Base-by-base conservation (phyloP, 2,329 filamentous ascomycete species). In the Nemania sp. region DNA sequence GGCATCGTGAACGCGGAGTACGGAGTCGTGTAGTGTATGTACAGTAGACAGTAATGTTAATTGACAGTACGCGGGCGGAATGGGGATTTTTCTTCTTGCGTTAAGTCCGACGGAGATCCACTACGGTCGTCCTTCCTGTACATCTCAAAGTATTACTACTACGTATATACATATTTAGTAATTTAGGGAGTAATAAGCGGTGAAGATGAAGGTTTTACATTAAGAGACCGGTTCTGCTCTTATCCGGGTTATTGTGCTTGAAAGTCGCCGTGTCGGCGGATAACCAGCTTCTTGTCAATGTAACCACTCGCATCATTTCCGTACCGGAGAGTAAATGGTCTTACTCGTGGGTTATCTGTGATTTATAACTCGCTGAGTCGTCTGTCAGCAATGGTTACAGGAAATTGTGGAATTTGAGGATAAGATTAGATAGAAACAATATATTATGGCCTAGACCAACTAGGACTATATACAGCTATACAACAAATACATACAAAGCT, bases 1-100 rank as follows among this genome's bases (percentile, higher is more conserved):
- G 62, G 62, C 57, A 68, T 68, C 66, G 66, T 68, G 66, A 68
- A 60, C 62, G 47, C 41, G 66, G 62, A 66, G 35, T 20, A 47
- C 32, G 47, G 66, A 56, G 66, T 49, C 61, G 49, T 61, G 24
- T 54, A 32, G 27, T 32, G 10, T 45, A 43, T 32, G 35, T 26
- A 38, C 15, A 26, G 13, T 49, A 27, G 24, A 22, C 27, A 51
- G 8, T 22, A 51, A 13, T 54, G 6, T 22, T 56, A 26, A 56
- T 56, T 41, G n/a, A n/a, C n/a, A n/a, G n/a, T n/a, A 10, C 32
- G 32, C 27, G 51, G 27, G 51, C 51, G 10, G 27, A 41, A 43
- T 32, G 43, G 51, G 57, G 52, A 18, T 38, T 51, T 32, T 32
- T 27, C 22, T 13, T 13, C 47, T 51, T 59, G 59, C 29, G 47